phyloP scores from a whole-genome alignment of 129 eudicot genomes.

The sunflower (Helianthus annuus) region HanXRQr2.0-SUNRISE NC_035443.2:133316645-133317144 shows the following conservation, averaged over 20 bases:
- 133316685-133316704: slow-evolving; percentile 78
- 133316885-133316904: slow-evolving; percentile 87
- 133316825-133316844: slow-evolving; percentile 74
- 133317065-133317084: too few species aligned
- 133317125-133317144: too few species aligned
- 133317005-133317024: slow-evolving; percentile 65
- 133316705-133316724: slow-evolving; percentile 86
- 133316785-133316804: slow-evolving; percentile 70
- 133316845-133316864: slow-evolving; percentile 96
- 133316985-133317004: slow-evolving; percentile 67
- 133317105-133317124: too few species aligned
- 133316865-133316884: slow-evolving; percentile 82
- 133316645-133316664: slow-evolving; percentile 89
- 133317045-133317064: too few species aligned
- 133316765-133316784: slow-evolving; percentile 86
- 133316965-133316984: slow-evolving; percentile 65
- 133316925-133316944: slow-evolving; percentile 91
- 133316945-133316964: slow-evolving; percentile 90
- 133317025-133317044: too few species aligned
- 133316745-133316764: slow-evolving; percentile 81
- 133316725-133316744: slow-evolving; percentile 82
- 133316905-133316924: slow-evolving; percentile 92
- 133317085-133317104: too few species aligned
- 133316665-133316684: slow-evolving; percentile 67
- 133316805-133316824: slow-evolving; percentile 42